Evolutionary conservation across 345 rosid species (phyloP).

Genomic region (Hibiscus mutabilis): DNA sequence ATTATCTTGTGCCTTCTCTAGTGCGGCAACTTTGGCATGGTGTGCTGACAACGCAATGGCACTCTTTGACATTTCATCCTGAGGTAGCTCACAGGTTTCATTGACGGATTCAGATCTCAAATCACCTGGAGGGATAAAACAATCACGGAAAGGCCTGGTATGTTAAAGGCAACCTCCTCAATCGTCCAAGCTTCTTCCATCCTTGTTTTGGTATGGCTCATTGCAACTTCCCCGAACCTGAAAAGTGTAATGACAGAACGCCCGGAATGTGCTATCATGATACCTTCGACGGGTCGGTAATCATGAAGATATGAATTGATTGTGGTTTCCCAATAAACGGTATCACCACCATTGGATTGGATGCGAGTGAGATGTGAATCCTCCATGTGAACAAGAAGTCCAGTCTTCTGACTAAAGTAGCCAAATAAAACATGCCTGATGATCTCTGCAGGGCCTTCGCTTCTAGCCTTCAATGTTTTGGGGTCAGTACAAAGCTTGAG

Average conservation of each 20-base stretch:
- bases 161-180: slow-evolving; percentile 91
- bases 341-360: slow-evolving; percentile 71
- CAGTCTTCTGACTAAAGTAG: slow-evolving; percentile 88
- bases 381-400: slow-evolving; percentile 77
- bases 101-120: slow-evolving; percentile 46
- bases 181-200: slow-evolving; percentile 96
- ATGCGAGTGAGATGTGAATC: slow-evolving; percentile 85
- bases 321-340: slow-evolving; percentile 89
- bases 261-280: slow-evolving; percentile 94
- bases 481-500: slow-evolving; percentile 74
- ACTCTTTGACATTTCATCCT: slow-evolving; percentile 56
- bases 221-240: slow-evolving; percentile 79
- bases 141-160: slow-evolving; percentile 86
- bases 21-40: slow-evolving; percentile 63
- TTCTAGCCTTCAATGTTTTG: slow-evolving; percentile 63
- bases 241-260: slow-evolving; percentile 78
- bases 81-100: slow-evolving; percentile 57
- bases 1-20: slow-evolving; percentile 41
- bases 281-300: slow-evolving; percentile 82
- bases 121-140: slow-evolving; percentile 92
- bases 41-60: slow-evolving; percentile 38
- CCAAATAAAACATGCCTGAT: slow-evolving; percentile 80
- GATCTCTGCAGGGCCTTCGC: slow-evolving; percentile 89
- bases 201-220: slow-evolving; percentile 87
- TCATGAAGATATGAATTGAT: slow-evolving; percentile 72